Base-by-base conservation (phyloP, 768 basidiomycete genomes). In the Leucocoprinus birnbaumii region DNA sequence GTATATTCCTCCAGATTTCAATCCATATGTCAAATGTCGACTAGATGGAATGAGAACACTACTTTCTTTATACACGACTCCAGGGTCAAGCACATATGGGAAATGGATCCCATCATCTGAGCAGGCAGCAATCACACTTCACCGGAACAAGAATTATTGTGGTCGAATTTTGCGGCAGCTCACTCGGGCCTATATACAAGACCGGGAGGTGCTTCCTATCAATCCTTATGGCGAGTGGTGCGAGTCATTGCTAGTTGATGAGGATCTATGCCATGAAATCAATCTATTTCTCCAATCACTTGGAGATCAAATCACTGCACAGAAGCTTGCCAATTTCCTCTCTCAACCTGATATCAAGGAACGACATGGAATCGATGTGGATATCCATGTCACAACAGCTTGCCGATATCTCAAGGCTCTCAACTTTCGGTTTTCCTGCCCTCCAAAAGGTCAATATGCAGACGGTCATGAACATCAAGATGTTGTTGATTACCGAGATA, bases 211-310 rank as follows among this genome's bases (percentile, higher is more conserved):
- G 8, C 18, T 41, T 4, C 40, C 14, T 4, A 41, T 41, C 11
- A 31, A 31, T 31, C 31, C 31, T 11, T 31, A 31, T 31, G 31
- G 31, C 5, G 31, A 31, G 31, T 31, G 40, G 40, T 16, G 18
- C 14, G 18, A 19, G 18, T 45, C 66, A 0, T 48, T 63, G 41
- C 60, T 73, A 3, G 64, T 63, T 11, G 63, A 73, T 40, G 68
- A 70, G 46, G 70, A 71, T 50, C 40, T 75, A 1, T n/a, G 31
- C 31, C 5, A 31, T 31, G 31, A 38, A 19, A 22, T 56, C 2
- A 64, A 70, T 14, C 59, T 73, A 25, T 59, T 63, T 50, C 58
- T 71, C 0, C 63, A 65, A 55, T 56, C 58, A 13, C 37, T 68
- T 44, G 68, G 66, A 14, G 62, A 64, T 18, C 54, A 63, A n/a